Base-by-base conservation (phyloP, 768 basidiomycete genomes). In the Cystobasidium tubakii region DNA sequence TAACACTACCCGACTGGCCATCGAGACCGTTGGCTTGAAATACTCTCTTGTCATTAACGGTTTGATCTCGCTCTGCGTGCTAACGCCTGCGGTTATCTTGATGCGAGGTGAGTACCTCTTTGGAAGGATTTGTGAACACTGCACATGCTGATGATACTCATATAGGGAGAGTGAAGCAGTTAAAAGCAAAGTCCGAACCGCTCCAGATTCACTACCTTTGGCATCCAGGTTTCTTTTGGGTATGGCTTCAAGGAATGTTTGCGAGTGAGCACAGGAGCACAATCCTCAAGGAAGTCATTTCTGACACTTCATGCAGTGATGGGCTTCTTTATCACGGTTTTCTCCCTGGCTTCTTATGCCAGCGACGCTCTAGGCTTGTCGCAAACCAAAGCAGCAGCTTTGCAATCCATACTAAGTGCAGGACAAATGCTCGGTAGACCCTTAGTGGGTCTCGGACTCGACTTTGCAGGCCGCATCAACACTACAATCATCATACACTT, bases 371-470 rank as follows among this genome's bases (percentile, higher is more conserved):
- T 65, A 6, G 63, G 63, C 1, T 29, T 65, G 36, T 36, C 33
- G 1, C 81, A 81, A 76, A 74, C 77, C 17, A 75, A 80, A 74
- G 81, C 79, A 27, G 79, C 81, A 4, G 80, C 79, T 15, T 75
- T 81, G 27, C 81, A 81, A 60, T 79, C 81, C 42, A 78, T 81
- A 71, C 78, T 81, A 44, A 67, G 80, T 23, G 81, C 81, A 7
- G 81, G 80, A 10, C 81, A 81, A 66, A 79, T 81, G 76, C 73
- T 81, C 62, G 81, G 81, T 21, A 78, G 81, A 50, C 81, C 81
- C 0, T 36, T 76, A n/a, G 77, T 74, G 57, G 81, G 81, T 17
- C 74, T 73, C n/a, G 73, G 73, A 33, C 73, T 81, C 43, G 81
- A 81, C 71, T 70, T 70, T 19, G 77, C 76, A 25, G 81, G 81